phyloP scores from a whole-genome alignment of 2,329 filamentous ascomycete species.

The Cladophialophora yegresii region DNA sequence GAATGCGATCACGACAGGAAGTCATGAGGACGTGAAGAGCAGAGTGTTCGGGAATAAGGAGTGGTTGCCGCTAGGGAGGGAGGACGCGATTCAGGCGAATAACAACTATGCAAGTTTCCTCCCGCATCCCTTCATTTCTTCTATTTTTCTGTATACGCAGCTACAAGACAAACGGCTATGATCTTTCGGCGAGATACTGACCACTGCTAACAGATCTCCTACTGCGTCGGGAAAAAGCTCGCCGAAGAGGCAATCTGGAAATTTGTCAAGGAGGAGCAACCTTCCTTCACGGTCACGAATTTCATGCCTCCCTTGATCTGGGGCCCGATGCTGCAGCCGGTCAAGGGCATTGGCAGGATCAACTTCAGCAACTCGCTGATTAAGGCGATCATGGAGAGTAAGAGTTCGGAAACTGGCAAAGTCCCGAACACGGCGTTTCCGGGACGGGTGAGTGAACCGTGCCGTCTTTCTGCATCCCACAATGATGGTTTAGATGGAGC shows the following conservation, averaged over 20 bases:
- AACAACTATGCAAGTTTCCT: constrained; percentile 24
- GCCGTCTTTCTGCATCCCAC: background rate
- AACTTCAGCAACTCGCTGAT: constrained; percentile 75
- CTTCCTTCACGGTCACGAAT: constrained; percentile 61
- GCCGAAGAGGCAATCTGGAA: constrained; percentile 68
- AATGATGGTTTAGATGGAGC: constrained; percentile 4
- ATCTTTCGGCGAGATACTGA: background rate
- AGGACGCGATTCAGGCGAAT: constrained; percentile 27
- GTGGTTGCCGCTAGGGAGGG: constrained; percentile 22
- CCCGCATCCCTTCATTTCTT: background rate
- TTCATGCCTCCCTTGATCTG: constrained; percentile 65
- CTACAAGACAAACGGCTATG: background rate
- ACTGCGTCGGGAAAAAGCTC: constrained; percentile 60
- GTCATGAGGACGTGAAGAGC: constrained; percentile 28
- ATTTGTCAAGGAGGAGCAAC: constrained; percentile 57
- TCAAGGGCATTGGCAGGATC: constrained; percentile 63
- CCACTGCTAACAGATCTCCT: constrained; percentile 38
- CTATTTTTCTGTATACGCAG: background rate
- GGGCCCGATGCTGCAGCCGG: constrained; percentile 64
- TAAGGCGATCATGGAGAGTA: constrained; percentile 45
- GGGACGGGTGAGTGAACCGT: constrained; percentile 16
- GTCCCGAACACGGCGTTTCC: constrained; percentile 24
- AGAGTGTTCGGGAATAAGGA: constrained; percentile 18
- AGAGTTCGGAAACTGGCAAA: constrained; percentile 20
- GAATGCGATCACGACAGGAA: constrained; percentile 27